phyloP scores from a whole-genome alignment of 805 yeast species.

The Sporopachydermia lactativora region DNA sequence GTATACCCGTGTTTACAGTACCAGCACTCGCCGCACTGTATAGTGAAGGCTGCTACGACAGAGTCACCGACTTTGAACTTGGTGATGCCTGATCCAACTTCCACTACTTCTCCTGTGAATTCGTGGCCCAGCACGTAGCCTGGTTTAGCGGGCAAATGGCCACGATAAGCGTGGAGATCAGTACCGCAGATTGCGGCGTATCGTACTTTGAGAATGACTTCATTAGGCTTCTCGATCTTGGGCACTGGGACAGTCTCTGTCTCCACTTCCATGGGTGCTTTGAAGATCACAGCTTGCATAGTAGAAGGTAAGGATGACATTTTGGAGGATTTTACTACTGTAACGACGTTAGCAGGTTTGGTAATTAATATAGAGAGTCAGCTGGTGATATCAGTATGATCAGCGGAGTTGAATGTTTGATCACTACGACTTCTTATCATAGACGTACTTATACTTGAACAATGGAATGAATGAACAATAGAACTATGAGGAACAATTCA shows the following conservation, averaged over 20 bases:
- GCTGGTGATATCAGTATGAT: too few relatives aligned
- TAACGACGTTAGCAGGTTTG: too few relatives aligned
- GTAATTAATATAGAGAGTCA: too few relatives aligned
- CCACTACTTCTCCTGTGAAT: conserved; percentile 29
- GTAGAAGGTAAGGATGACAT: conserved; percentile 7
- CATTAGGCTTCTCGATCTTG: conserved; percentile 21
- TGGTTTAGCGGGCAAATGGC: conserved; percentile 27
- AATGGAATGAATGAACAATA: too few relatives aligned
- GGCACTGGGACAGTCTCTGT: conserved; percentile 29
- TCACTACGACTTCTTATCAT: too few relatives aligned
- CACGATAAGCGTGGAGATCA: conserved; percentile 40
- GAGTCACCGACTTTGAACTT: conserved; percentile 30
- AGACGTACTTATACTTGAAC: too few relatives aligned
- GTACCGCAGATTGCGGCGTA: conserved; percentile 41
- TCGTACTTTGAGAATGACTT: conserved; percentile 32
- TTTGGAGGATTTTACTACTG: too few relatives aligned
- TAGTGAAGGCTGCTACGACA: conserved; percentile 34
- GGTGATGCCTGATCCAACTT: conserved; percentile 21
- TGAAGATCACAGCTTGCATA: conserved; percentile 38
- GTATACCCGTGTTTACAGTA: conserved; percentile 40
- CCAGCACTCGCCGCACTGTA: conserved; percentile 48
- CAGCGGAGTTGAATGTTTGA: too few relatives aligned
- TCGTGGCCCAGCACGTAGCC: conserved; percentile 40
- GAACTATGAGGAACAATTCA: too few relatives aligned
- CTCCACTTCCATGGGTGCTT: conserved; percentile 27